Percentiles rank a stretch among this genome's conserved stretches.
phyloP scores from a whole-genome alignment of 129 eudicot genomes.

The Lactuca saligna region DNA sequence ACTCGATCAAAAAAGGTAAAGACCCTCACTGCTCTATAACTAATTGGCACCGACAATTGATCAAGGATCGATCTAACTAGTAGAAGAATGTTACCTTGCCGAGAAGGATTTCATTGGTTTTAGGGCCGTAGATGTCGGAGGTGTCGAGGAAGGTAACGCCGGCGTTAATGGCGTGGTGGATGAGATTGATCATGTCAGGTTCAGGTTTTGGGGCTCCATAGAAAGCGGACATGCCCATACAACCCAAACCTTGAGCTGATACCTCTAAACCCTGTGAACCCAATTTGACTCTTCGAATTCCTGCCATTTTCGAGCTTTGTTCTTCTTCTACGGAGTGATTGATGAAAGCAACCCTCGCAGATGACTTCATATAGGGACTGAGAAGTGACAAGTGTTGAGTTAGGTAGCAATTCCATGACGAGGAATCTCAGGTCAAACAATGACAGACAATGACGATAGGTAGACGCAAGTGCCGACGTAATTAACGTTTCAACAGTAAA shows the following conservation, averaged over 20 bases:
- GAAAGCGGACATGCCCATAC: constrained; percentile 47
- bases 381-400: too few relatives aligned
- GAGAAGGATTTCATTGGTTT: constrained; percentile 46
- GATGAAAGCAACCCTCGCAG: background rate
- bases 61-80: background rate
- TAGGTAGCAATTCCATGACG: too few relatives aligned
- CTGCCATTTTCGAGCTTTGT: background rate
- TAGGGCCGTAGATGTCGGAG: constrained; percentile 50
- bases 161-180: constrained; percentile 13
- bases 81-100: constrained; percentile 33
- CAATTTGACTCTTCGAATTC: constrained; percentile 34
- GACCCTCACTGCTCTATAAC: too few relatives aligned
- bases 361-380: too few relatives aligned
- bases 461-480: too few relatives aligned
- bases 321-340: background rate
- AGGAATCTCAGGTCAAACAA: too few relatives aligned
- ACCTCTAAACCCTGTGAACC: constrained; percentile 55
- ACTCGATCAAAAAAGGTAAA: background rate
- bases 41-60: background rate
- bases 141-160: constrained; percentile 53
- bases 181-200: too few relatives aligned
- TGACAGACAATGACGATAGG: too few relatives aligned
- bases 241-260: constrained; percentile 47
- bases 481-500: too few relatives aligned
- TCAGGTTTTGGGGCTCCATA: constrained; percentile 40